Evolutionary conservation across 2,329 filamentous ascomycete species (phyloP).

Genomic region (Fonsecaea nubica): DNA sequence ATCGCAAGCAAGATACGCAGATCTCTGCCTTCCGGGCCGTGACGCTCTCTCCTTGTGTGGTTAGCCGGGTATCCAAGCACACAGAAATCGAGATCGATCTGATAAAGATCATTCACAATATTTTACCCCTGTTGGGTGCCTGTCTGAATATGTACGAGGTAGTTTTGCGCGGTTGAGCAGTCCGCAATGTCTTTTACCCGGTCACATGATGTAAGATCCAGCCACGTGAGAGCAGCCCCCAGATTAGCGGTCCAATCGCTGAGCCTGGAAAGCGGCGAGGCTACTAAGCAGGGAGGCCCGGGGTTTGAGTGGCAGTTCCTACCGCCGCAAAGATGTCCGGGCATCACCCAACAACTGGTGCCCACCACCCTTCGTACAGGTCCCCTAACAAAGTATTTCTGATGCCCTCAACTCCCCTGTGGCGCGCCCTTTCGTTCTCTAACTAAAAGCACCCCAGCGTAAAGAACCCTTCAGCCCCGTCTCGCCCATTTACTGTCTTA

Average conservation of each 20-base stretch:
- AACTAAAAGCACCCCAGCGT: neutral
- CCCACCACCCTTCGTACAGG: neutral
- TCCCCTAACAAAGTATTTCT: neutral
- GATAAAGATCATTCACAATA: too few relatives aligned
- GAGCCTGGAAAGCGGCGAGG: neutral
- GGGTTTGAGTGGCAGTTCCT: neutral
- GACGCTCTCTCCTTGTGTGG: too few relatives aligned
- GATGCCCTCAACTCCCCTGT: neutral
- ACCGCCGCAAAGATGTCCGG: slow-evolving; percentile 6
- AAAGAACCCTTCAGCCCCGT: neutral
- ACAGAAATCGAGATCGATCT: too few relatives aligned
- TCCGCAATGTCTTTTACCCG: neutral
- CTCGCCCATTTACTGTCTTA: neutral
- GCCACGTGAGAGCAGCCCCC: neutral
- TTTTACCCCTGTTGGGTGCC: too few relatives aligned
- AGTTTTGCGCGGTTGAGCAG: neutral
- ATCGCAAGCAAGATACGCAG: too few relatives aligned
- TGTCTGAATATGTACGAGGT: too few relatives aligned
- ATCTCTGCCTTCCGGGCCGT: too few relatives aligned
- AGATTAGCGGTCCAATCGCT: neutral
- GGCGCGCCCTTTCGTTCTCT: neutral
- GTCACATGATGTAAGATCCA: neutral
- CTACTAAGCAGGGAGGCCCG: neutral
- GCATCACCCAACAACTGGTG: neutral
- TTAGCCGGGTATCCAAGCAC: too few relatives aligned